A percentile compares a stretch with the other conserved stretches of the same genome.
These are phyloP conservation scores for Coccinonectria pachysandricola DNA, from an alignment of 2,329 filamentous ascomycete species.

Conservation along the genomic window DNA sequence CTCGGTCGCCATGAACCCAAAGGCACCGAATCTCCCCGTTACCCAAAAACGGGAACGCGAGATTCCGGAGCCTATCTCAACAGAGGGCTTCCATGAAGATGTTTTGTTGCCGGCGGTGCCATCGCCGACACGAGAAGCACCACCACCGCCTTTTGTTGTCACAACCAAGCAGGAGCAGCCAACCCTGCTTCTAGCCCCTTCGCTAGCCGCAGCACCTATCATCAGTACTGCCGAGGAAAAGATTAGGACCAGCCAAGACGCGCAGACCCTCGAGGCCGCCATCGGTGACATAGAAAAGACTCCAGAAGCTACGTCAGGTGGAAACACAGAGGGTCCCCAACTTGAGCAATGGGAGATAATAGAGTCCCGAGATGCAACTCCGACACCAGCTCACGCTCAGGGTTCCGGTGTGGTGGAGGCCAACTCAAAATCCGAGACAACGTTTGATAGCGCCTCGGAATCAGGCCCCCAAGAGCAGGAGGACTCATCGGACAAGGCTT, in stretches of 20 bases:
- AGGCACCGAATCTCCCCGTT: not conserved
- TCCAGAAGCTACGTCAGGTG: not conserved
- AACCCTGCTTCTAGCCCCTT: too few species aligned
- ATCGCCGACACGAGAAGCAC: too few species aligned
- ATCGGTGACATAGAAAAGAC: not conserved
- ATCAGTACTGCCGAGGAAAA: too few species aligned
- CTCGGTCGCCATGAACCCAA: constrained; percentile 1
- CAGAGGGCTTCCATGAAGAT: too few species aligned
- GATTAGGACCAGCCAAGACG: too few species aligned
- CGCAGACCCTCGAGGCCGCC: constrained; percentile 1
- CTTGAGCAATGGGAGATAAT: constrained; percentile 9
- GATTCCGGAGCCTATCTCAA: constrained; percentile 1
- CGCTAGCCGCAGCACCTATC: too few species aligned
- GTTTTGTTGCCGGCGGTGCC: too few species aligned
- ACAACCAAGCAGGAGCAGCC: too few species aligned
- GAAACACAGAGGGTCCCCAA: constrained; percentile 4
- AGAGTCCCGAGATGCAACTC: constrained; percentile 5
- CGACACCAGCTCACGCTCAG: not conserved
- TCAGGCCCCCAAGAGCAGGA: constrained; percentile 7
- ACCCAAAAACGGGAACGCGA: constrained; percentile 2
- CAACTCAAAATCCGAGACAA: constrained; percentile 12
- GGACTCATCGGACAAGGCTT: constrained; percentile 2
- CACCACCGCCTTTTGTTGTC: too few species aligned
- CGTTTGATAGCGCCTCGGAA: constrained; percentile 6
- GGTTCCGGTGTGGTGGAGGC: constrained; percentile 5